Base-by-base conservation (phyloP, 345 rosid species). In the Salix exigua region DNA sequence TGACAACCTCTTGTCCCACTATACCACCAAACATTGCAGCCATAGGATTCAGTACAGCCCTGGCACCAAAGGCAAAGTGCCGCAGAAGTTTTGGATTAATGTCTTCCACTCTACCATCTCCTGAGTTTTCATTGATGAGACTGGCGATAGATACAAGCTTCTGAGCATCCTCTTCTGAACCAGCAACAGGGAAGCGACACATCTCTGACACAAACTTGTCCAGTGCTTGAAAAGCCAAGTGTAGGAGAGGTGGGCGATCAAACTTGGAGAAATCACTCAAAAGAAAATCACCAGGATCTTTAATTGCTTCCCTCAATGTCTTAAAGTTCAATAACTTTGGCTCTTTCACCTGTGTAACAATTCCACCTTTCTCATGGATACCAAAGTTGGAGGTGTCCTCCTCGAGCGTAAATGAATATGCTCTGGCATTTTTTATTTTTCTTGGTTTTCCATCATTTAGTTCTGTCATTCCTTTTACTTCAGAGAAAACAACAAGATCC, bases 21-120 rank as follows among this genome's bases (percentile, higher is more conserved):
- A 96, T 85, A 60, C 99, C 99, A 68, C 99, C 99, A 83, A 96
- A 96, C 97, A 96, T 93, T 51, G 99, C 98, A 78, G 98, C 99
- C 98, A 96, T 96, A 48, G 99, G 99, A 86, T 96, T 96, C 55
- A 96, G 81, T 61, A 96, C 95, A 68, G 99, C 99, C 89, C 90
- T 89, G 60, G 99, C 90, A 81, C 99, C 99, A 76, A 88, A 96
- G 71, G 98, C 91, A 87, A 96, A 96, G 78, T 89, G 91, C 21
- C 87, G 86, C 70, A 96, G 82, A 78, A 96, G 92, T 79, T 89
- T 91, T 0, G 89, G 91, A 83, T 91, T 90, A 50, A 96, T 75
- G 83, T 92, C 95, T 46, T 90, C 93, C 74, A 91, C 84, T 76
- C 78, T 92, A 18, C 87, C 87, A 85, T 91, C 96, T 74, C 96